Conservation (phyloP, 768 basidiomycete genomes). For the Sarcodon aspratus region DNA sequence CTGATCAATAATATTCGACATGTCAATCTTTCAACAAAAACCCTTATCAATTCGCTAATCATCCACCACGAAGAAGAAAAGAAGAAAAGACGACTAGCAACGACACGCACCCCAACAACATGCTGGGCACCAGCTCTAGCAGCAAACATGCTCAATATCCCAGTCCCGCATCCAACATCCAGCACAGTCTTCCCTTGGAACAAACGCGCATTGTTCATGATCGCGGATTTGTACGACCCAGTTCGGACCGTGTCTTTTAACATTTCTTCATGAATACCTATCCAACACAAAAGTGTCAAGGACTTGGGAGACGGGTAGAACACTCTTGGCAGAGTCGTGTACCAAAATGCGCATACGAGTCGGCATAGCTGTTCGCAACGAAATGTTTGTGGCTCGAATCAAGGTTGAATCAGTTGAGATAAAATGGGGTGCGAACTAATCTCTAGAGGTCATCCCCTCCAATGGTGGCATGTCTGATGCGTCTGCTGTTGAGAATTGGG, state of each 20-base stretch:
- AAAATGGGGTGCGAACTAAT: slow-evolving; percentile 51
- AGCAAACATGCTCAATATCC: slow-evolving; percentile 97
- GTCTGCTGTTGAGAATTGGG: slow-evolving; percentile 9
- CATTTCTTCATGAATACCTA: slow-evolving; percentile 99
- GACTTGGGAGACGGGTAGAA: background rate
- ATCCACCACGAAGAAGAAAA: background rate
- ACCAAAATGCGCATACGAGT: slow-evolving; percentile 96
- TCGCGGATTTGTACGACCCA: slow-evolving; percentile 88
- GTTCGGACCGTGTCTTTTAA: slow-evolving; percentile 94
- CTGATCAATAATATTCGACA: slow-evolving; percentile 99
- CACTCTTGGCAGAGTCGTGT: slow-evolving; percentile 10
- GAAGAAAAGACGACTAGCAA: background rate
- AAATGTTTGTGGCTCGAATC: slow-evolving; percentile 5
- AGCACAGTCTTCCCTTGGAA: slow-evolving; percentile 97
- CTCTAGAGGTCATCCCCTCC: slow-evolving; percentile 64
- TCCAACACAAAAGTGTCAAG: background rate
- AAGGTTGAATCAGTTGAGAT: slow-evolving; percentile 10
- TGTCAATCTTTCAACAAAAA: slow-evolving; percentile 65
- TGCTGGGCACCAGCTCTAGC: slow-evolving; percentile 91
- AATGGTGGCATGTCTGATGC: background rate
- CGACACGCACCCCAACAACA: slow-evolving; percentile 72
- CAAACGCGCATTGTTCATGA: slow-evolving; percentile 87
- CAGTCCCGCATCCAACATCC: slow-evolving; percentile 98
- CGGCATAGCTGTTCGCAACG: slow-evolving; percentile 61
- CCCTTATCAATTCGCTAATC: background rate